Conservation (phyloP, 2,329 filamentous ascomycete species). For the Sporothrix variecibatus region DNA sequence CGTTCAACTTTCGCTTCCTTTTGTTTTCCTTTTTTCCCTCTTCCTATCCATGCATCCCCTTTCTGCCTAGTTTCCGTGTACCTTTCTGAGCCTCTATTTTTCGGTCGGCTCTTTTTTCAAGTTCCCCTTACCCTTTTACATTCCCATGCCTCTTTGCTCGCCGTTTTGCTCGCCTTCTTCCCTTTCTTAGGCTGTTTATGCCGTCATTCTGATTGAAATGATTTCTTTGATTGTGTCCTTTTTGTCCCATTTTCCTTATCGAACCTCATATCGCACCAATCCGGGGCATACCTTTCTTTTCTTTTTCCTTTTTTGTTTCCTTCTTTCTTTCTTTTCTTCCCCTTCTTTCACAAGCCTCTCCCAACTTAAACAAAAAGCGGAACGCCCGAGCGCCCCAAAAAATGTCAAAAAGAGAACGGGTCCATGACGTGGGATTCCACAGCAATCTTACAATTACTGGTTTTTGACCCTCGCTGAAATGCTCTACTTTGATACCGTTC, state of each 20-base stretch:
- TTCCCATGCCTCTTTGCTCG: neutral
- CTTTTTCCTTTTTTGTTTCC: neutral
- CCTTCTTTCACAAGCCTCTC: neutral
- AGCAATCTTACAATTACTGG: neutral
- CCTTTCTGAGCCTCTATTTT: neutral
- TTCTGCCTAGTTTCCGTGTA: neutral
- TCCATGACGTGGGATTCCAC: slow-evolving; percentile 10
- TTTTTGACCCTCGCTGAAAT: neutral
- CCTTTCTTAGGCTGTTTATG: neutral
- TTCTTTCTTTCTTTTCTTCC: no score
- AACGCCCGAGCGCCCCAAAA: neutral
- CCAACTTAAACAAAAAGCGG: neutral
- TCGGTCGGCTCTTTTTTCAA: neutral
- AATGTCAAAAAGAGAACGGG: neutral
- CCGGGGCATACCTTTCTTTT: neutral
- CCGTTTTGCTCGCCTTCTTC: slow-evolving; percentile 1
- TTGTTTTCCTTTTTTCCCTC: neutral
- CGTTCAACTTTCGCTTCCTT: neutral
- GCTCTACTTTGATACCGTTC: neutral
- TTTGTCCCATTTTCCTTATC: neutral
- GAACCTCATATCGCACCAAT: neutral
- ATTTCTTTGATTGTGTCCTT: neutral
- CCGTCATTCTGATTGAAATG: neutral
- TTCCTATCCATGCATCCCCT: neutral
- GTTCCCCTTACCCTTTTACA: neutral